A percentile compares a stretch with the other conserved stretches of the same genome.
Evolutionary conservation across 2,329 filamentous ascomycete genomes (phyloP).

Genomic region (Thielaviopsis populi): DNA sequence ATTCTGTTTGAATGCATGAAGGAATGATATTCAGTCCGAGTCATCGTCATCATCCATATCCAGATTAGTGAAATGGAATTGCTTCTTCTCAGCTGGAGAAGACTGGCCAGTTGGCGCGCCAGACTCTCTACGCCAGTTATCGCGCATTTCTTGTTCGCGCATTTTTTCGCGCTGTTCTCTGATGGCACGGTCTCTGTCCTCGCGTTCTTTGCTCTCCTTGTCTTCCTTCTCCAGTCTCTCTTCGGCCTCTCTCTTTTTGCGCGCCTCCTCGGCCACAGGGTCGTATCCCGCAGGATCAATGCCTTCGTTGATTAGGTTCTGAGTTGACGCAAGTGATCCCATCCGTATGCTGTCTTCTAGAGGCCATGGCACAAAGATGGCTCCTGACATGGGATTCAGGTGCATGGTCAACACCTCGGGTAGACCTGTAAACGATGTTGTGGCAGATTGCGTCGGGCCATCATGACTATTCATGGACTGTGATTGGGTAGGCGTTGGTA

Average conservation of each 20-base stretch:
- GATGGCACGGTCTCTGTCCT: constrained; percentile 30
- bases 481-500: constrained; percentile 19
- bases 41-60: constrained; percentile 39
- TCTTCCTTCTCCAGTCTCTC: constrained; percentile 34
- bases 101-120: constrained; percentile 20
- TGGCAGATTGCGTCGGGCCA: constrained; percentile 23
- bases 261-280: constrained; percentile 39
- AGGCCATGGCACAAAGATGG: constrained; percentile 65
- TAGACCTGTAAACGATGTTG: constrained; percentile 28
- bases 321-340: constrained; percentile 51
- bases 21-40: constrained; percentile 6
- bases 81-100: constrained; percentile 30
- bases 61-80: constrained; percentile 41
- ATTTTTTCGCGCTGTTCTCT: constrained; percentile 28
- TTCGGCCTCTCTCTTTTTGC: constrained; percentile 36
- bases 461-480: constrained; percentile 19
- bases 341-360: constrained; percentile 51
- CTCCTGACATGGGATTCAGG: constrained; percentile 40
- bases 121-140: constrained; percentile 28
- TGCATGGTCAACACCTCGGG: constrained; percentile 35
- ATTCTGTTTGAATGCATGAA: neutral
- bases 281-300: constrained; percentile 47
- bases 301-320: constrained; percentile 46
- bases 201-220: constrained; percentile 31
- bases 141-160: constrained; percentile 30